These are phyloP conservation scores for Wickerhamomyces bisporus DNA, from an alignment of 805 yeast genomes.

Conservation along the genomic window DNA sequence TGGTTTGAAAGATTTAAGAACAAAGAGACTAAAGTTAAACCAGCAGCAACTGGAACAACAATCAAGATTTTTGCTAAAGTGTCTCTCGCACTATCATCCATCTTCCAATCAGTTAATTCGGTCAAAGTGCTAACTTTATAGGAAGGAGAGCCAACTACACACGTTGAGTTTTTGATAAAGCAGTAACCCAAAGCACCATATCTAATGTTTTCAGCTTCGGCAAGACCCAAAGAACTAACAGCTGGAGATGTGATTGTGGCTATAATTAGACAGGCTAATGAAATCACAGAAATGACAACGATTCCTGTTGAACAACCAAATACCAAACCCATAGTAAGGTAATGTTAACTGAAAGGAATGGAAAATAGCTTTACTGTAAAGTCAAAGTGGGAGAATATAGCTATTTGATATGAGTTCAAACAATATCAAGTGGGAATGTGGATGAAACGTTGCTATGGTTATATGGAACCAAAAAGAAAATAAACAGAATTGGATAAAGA, in stretches of 20 bases:
- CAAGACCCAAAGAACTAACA: slow-evolving; percentile 41
- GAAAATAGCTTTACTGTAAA: too few species aligned
- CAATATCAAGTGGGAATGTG: too few species aligned
- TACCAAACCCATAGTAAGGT: slow-evolving; percentile 24
- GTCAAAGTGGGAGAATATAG: too few species aligned
- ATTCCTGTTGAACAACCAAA: slow-evolving; percentile 37
- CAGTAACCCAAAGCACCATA: slow-evolving; percentile 74
- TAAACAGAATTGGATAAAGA: too few species aligned
- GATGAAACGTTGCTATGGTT: too few species aligned
- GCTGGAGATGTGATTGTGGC: slow-evolving; percentile 63
- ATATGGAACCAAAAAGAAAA: too few species aligned
- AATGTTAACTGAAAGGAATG: neutral
- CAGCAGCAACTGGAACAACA: slow-evolving; percentile 63
- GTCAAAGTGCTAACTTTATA: slow-evolving; percentile 27
- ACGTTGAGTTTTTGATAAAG: slow-evolving; percentile 23
- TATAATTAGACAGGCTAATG: slow-evolving; percentile 59
- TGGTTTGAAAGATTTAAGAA: slow-evolving; percentile 33
- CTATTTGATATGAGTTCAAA: too few species aligned
- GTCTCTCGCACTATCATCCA: slow-evolving; percentile 41
- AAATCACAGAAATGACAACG: slow-evolving; percentile 41
- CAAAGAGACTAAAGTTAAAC: slow-evolving; percentile 46
- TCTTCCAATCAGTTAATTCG: slow-evolving; percentile 41
- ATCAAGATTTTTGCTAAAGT: slow-evolving; percentile 51
- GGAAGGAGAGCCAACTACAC: slow-evolving; percentile 43
- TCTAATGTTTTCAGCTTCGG: slow-evolving; percentile 37